Base-by-base conservation (phyloP, 345 rosid species). In the Dipteronia dyeriana region DNA sequence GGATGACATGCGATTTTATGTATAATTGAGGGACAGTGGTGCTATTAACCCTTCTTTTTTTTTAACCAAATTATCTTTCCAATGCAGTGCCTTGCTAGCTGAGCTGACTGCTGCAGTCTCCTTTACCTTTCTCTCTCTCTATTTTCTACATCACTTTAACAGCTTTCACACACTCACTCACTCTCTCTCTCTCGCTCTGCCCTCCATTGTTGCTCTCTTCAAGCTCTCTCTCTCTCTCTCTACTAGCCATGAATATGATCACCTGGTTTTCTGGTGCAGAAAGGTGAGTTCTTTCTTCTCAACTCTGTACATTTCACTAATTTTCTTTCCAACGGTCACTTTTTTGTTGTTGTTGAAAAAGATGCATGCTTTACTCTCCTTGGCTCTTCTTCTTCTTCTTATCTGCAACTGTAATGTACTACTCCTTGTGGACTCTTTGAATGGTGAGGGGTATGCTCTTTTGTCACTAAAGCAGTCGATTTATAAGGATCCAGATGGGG, bases 391-490 rank as follows among this genome's bases (percentile, higher is more conserved):
- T n/a, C 63, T 59, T 78, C 72, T 91, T 76, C 63, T 59, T n/a
- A 22, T 59, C 25, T 82, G 79, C 84, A 79, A 73, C 85, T 65
- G 39, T 70, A 23, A 61, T 73, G 80, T 31, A 31, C 38, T 31
- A 31, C 38, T 59, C n/a, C 41, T 22, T 7, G 85, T 81, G 79
- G 76, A 5, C 70, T 79, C 76, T 76, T 45, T 91, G 86, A 90
- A 89, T 71, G 81, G 73, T 43, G 98, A 96, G 75, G 97, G 97
- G 11, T 82, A 72, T 74, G 97, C 97, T 10, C 91, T 96, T 81
- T 79, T 96, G 59, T 88, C 93, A 13, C 86, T 94, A 26, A 96
- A 91, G 79, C 88, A 88, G 78, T 85, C 91, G 81, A 82, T 92
- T 19, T 75, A 76, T 68, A 78, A 82, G 13, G 99, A 96, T 87